A percentile compares a stretch with the other conserved stretches of the same genome.
These are phyloP conservation scores for Corynespora cassiicola DNA, from an alignment of 2,329 filamentous ascomycete species.

Conservation along the genomic window DNA sequence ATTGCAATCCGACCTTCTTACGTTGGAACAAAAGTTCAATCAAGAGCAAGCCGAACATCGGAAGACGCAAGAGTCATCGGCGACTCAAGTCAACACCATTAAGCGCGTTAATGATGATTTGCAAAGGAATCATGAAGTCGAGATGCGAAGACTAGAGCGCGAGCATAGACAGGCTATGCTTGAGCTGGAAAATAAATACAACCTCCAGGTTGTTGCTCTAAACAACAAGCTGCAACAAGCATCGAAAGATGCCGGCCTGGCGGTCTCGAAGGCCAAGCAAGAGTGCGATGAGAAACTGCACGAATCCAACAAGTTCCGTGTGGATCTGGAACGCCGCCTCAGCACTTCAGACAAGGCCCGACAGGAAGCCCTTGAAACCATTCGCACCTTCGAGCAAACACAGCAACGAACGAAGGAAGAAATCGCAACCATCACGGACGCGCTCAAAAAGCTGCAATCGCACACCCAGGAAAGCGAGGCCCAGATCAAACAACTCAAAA, in stretches of 20 bases:
- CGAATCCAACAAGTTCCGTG: constrained; percentile 26
- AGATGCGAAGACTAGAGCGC: constrained; percentile 60
- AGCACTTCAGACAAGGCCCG: constrained; percentile 30
- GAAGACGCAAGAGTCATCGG: constrained; percentile 61
- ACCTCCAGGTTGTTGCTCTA: constrained; percentile 45
- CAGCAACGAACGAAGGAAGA: constrained; percentile 33
- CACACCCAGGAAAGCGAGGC: constrained; percentile 29
- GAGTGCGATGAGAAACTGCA: constrained; percentile 43
- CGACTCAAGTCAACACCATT: constrained; percentile 58
- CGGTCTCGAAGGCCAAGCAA: constrained; percentile 35
- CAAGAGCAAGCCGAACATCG: constrained; percentile 78
- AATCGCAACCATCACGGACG: constrained; percentile 26
- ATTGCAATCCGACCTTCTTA: constrained; percentile 62
- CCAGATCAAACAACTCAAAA: constrained; percentile 49
- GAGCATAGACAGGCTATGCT: constrained; percentile 39
- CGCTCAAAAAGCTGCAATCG: constrained; percentile 29
- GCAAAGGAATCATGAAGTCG: constrained; percentile 72
- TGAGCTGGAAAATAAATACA: constrained; percentile 57
- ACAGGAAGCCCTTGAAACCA: constrained; percentile 32
- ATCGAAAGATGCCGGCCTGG: constrained; percentile 31
- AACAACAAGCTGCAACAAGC: constrained; percentile 44
- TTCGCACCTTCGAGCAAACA: constrained; percentile 32
- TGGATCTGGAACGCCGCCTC: constrained; percentile 35
- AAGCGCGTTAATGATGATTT: constrained; percentile 74
- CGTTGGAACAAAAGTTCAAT: constrained; percentile 64